phyloP scores from a whole-genome alignment of 2,329 filamentous ascomycete species.

The Colletotrichum chrysophilum region DNA sequence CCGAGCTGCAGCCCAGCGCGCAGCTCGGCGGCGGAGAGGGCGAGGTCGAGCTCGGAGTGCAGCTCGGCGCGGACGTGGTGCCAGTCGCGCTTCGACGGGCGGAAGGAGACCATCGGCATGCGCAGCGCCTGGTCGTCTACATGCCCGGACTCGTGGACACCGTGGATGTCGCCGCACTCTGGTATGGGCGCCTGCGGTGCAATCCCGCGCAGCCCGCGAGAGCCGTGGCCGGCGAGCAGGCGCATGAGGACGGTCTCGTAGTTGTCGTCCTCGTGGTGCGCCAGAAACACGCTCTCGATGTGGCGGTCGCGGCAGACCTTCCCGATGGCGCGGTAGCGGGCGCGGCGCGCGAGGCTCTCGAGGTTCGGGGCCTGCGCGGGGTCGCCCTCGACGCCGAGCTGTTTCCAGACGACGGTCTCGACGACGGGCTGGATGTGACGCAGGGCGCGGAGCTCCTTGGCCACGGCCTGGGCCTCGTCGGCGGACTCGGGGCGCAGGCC shows the following conservation, averaged over 20 bases:
- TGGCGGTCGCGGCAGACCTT: constrained; percentile 55
- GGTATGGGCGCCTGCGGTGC: constrained; percentile 72
- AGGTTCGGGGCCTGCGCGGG: constrained; percentile 61
- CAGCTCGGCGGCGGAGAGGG: constrained; percentile 27
- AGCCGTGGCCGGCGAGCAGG: constrained; percentile 68
- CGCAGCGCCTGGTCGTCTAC: constrained; percentile 47
- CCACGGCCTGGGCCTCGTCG: constrained; percentile 57
- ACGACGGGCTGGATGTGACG: constrained; percentile 32
- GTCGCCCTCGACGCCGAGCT: constrained; percentile 30
- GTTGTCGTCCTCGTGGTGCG: constrained; percentile 90
- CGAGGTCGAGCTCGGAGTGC: constrained; percentile 27
- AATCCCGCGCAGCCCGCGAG: constrained; percentile 78
- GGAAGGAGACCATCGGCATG: constrained; percentile 43
- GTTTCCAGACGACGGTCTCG: constrained; percentile 55
- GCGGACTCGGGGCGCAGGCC: constrained; percentile 56
- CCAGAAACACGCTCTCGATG: constrained; percentile 72
- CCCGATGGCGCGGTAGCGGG: constrained; percentile 77
- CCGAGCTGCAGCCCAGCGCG: constrained; percentile 9
- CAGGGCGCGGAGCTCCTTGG: constrained; percentile 38
- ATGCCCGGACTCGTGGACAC: constrained; percentile 70
- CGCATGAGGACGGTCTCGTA: constrained; percentile 89
- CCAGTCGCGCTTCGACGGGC: constrained; percentile 31
- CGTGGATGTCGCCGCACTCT: constrained; percentile 79
- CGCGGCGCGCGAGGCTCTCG: constrained; percentile 76
- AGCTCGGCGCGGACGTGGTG: constrained; percentile 22